These are phyloP conservation scores for Lobosporangium transversale DNA, from an alignment of 192 early-diverging fungal genomes.

Conservation along the genomic window DNA sequence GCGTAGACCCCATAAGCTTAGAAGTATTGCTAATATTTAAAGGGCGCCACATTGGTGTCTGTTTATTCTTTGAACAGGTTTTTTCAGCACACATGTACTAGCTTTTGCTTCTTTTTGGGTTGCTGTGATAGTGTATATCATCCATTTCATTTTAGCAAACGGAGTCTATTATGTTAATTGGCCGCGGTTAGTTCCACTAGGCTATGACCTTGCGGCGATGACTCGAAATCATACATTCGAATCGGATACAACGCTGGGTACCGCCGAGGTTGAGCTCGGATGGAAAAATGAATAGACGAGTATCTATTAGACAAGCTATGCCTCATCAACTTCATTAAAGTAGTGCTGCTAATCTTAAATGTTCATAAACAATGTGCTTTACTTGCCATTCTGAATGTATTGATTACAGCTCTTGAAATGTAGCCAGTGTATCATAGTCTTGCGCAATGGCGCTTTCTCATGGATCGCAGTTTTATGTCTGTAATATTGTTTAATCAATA, in stretches of 20 bases:
- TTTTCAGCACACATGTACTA: slow-evolving; percentile 7
- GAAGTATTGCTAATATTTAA: too few relatives aligned
- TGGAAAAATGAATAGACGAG: slow-evolving; percentile 47
- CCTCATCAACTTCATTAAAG: too few relatives aligned
- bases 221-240: slow-evolving; percentile 2
- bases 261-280: slow-evolving; percentile 38
- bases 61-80: background rate
- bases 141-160: slow-evolving; percentile 54
- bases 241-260: slow-evolving; percentile 13
- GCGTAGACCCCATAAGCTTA: too few relatives aligned
- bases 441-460: too few relatives aligned
- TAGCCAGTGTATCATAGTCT: too few relatives aligned
- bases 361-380: too few relatives aligned
- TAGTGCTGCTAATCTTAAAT: too few relatives aligned
- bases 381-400: background rate
- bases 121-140: slow-evolving; percentile 51
- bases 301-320: too few relatives aligned
- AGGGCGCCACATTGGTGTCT: too few relatives aligned
- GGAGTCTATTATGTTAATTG: slow-evolving; percentile 63
- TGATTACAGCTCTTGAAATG: background rate
- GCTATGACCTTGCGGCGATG: slow-evolving; percentile 22
- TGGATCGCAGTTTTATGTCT: too few relatives aligned
- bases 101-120: slow-evolving; percentile 55
- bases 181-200: slow-evolving; percentile 56
- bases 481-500: too few relatives aligned